A percentile compares a stretch with the other conserved stretches of the same genome.
These are phyloP conservation scores for Medicago ruthenica DNA, from an alignment of 306 rosid species.

Conservation along the genomic window DNA sequence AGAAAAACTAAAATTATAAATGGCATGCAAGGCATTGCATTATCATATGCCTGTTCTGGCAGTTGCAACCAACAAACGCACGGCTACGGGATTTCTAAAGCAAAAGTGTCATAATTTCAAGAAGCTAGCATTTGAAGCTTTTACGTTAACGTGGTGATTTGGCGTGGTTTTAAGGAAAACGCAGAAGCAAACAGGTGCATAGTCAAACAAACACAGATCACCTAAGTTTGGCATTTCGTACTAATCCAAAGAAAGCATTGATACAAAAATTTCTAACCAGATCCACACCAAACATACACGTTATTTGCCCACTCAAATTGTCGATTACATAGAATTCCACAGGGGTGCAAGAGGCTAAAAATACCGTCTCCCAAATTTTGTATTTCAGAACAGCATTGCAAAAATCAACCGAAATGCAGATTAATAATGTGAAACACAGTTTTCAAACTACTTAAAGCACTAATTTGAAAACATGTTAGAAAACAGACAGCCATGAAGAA, in stretches of 20 bases:
- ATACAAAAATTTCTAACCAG: too few relatives aligned
- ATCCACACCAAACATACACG: background rate
- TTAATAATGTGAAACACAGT: constrained; percentile 22
- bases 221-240: background rate
- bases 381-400: constrained; percentile 23
- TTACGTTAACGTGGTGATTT: too few relatives aligned
- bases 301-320: background rate
- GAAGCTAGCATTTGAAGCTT: too few relatives aligned
- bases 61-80: too few relatives aligned
- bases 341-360: background rate
- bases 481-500: constrained; percentile 12
- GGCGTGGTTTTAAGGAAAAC: too few relatives aligned
- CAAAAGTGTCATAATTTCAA: too few relatives aligned
- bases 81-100: too few relatives aligned
- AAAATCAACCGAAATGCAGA: constrained; percentile 1
- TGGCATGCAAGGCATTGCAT: too few relatives aligned
- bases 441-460: constrained; percentile 20
- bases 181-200: too few relatives aligned
- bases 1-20: too few relatives aligned
- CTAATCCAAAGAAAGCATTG: background rate
- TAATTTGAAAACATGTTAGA: constrained; percentile 24
- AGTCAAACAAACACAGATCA: too few relatives aligned
- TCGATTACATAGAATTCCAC: constrained; percentile 8
- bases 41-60: too few relatives aligned
- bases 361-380: constrained; percentile 17